A percentile compares a stretch with the other conserved stretches of the same genome.
These are phyloP conservation scores for Cyclostephanos invisitatus DNA, from an alignment of 108 stramenopile species.

Conservation along the genomic window DNA sequence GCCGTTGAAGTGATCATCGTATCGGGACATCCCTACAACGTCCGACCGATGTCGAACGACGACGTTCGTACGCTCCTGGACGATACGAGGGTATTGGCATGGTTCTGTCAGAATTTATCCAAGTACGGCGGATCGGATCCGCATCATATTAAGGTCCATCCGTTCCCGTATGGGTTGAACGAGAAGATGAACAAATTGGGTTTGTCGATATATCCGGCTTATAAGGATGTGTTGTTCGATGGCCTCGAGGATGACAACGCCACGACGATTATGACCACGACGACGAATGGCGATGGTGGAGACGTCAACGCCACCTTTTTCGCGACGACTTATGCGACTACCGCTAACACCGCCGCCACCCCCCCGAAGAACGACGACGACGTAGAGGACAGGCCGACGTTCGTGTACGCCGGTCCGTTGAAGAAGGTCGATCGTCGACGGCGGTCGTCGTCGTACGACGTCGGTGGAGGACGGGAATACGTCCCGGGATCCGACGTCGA, in stretches of 20 bases:
- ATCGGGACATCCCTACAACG: background rate
- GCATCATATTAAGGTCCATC: conserved; percentile 17
- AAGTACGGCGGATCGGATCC: conserved; percentile 7
- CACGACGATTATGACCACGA: background rate
- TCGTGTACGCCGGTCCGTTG: background rate
- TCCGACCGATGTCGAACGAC: background rate
- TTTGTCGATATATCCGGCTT: background rate
- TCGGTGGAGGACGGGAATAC: background rate
- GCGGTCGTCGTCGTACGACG: no score
- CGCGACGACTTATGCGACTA: background rate
- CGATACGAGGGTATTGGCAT: background rate
- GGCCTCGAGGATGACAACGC: background rate
- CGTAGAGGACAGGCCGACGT: background rate
- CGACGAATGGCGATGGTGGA: background rate
- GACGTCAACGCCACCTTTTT: no score
- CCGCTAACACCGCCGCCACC: no score
- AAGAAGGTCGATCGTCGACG: background rate
- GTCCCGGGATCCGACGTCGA: background rate
- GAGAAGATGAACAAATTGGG: background rate
- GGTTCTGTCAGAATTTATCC: conserved; percentile 21
- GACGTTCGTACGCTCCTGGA: background rate
- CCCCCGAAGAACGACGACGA: background rate
- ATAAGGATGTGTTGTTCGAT: background rate
- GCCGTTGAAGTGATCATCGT: background rate
- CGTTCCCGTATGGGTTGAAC: conserved; percentile 22